Evolutionary conservation across 129 eudicot genomes (phyloP).

Genomic region (Mikania micrantha): DNA sequence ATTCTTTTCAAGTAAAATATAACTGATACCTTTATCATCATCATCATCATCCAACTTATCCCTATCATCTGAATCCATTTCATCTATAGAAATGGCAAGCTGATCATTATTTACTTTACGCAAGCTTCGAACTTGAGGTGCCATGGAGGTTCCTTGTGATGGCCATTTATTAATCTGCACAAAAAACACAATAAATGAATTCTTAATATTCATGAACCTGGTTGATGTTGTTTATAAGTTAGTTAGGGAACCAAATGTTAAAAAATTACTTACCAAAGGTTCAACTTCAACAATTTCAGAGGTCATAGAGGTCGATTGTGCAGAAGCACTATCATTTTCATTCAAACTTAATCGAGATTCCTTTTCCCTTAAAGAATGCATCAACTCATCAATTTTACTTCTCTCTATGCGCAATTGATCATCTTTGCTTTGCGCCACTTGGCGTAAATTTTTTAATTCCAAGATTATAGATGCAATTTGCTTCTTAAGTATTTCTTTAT

Average conservation of each 20-base stretch:
- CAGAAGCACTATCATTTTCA: constrained; percentile 41
- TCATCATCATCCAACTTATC: constrained; percentile 72
- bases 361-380: constrained; percentile 46
- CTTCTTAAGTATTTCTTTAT: constrained; percentile 53
- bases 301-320: constrained; percentile 26
- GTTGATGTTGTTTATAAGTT: background rate
- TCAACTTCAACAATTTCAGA: constrained; percentile 87
- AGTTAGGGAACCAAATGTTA: background rate
- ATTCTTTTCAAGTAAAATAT: background rate
- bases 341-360: constrained; percentile 51
- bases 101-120: constrained; percentile 85
- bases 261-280: constrained; percentile 47
- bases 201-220: constrained; percentile 4
- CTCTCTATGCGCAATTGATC: constrained; percentile 49
- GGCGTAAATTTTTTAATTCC: constrained; percentile 59
- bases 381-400: constrained; percentile 56
- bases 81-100: constrained; percentile 86
- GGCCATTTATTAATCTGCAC: constrained; percentile 73
- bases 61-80: constrained; percentile 45
- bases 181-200: background rate
- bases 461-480: constrained; percentile 46
- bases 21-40: constrained; percentile 73
- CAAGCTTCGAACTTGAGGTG: constrained; percentile 89
- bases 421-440: constrained; percentile 53
- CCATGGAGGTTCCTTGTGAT: constrained; percentile 44